Base-by-base conservation (phyloP, 2,329 filamentous ascomycete species). In the Diaporthe capsici region DNA sequence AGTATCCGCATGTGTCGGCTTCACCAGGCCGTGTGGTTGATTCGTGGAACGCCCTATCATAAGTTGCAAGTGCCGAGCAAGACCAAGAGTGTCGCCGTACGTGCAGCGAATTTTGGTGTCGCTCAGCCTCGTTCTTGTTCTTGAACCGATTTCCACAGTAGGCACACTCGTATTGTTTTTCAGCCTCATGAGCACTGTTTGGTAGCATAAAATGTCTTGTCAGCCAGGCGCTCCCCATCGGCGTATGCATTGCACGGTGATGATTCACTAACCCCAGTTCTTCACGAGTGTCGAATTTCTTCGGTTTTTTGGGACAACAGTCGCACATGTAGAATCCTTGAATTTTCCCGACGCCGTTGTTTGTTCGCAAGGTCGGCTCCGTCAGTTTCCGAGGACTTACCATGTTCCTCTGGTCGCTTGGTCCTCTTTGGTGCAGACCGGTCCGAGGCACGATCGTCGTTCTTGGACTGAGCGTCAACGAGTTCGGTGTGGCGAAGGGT, bases 51-150 rank as follows among this genome's bases (percentile, higher is more conserved):
- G 95, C 96, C 22, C 94, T 92, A 81, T 95, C 91, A 81, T 92
- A 95, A 76, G 91, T 89, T 15, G 91, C 91, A 37, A 99, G 90
- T 0, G 96, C 95, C 44, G 95, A 96, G 84, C 97, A 99, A 15
- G 96, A 98, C 97, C 97, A 99, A 67, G 96, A 98, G 85, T 98
- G 95, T 34, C 94, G 93, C 47, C 96, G 92, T 12, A 98, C 90
- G 84, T 98, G 96, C 15, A 98, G 90, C 20, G 96, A 98, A 81
- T 98, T 98, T 82, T 98, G 96, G 83, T 98, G 96, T 44, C 97
- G 92, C 84, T 98, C 96, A 3, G 96, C 96, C 86, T 98, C 97
- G 81, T 98, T 98, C 86, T 98, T 98, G 86, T 98, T 98, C 86
- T 98, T 98, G 88, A 98, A 98, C 15, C 96, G 92, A 83, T 98